These are phyloP conservation scores for Glomus cerebriforme DNA, from an alignment of 192 early-diverging fungal species.

Conservation along the genomic window DNA sequence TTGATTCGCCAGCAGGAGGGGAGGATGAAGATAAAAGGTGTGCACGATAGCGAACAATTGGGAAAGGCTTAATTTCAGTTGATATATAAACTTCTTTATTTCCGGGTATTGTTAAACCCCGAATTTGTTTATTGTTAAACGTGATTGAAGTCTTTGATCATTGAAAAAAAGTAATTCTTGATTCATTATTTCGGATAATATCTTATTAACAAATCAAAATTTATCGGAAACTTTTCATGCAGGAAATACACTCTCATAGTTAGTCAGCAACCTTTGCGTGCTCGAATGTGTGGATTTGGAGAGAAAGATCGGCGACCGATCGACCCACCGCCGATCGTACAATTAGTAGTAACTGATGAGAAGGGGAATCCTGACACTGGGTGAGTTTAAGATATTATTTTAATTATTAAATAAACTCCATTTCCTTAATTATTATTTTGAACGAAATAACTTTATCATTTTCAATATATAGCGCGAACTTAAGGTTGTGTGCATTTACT, in stretches of 20 bases:
- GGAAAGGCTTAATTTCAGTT: neutral
- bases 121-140: neutral
- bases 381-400: conserved; percentile 18
- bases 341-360: conserved; percentile 61
- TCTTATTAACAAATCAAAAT: neutral
- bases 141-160: neutral
- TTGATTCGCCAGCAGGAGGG: conserved; percentile 7
- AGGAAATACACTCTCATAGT: conserved; percentile 65
- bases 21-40: conserved; percentile 27
- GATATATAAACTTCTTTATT: neutral
- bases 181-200: neutral
- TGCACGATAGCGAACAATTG: neutral
- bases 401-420: neutral
- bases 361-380: conserved; percentile 49
- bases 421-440: neutral
- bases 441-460: neutral
- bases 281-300: conserved; percentile 80
- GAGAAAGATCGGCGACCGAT: conserved; percentile 81
- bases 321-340: conserved; percentile 76
- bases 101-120: neutral
- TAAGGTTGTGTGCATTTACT: neutral
- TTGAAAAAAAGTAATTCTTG: neutral
- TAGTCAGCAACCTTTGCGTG: conserved; percentile 74
- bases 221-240: conserved; percentile 28
- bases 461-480: conserved; percentile 6